These are phyloP conservation scores for Coemansia sp. DNA, from an alignment of 192 early-diverging fungal species.

Conservation along the genomic window DNA sequence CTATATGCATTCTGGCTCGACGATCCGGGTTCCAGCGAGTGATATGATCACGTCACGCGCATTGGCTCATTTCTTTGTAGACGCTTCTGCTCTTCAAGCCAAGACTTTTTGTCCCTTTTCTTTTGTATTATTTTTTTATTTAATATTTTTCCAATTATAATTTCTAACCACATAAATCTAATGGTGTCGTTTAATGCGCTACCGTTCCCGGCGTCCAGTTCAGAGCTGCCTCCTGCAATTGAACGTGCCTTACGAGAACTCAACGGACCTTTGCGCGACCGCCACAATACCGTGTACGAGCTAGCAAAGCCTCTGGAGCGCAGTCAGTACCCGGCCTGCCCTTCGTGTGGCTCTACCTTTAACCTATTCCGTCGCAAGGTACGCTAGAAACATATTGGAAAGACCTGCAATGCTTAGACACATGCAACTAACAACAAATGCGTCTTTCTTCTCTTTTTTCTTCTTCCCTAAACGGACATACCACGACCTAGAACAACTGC, in stretches of 20 bases:
- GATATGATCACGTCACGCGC: neutral
- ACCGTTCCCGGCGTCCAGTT: slow-evolving; percentile 45
- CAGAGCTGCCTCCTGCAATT: slow-evolving; percentile 24
- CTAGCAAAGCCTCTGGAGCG: slow-evolving; percentile 39
- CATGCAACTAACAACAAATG: neutral
- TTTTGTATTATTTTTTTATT: neutral
- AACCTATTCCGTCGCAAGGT: slow-evolving; percentile 52
- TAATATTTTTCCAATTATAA: neutral
- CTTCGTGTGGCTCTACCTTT: slow-evolving; percentile 46
- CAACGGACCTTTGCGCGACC: slow-evolving; percentile 39
- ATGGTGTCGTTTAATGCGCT: slow-evolving; percentile 31
- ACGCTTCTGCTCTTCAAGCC: neutral
- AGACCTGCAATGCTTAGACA: neutral
- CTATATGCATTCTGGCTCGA: neutral
- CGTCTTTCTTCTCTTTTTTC: neutral
- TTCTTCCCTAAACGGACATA: neutral
- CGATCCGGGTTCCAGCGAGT: neutral
- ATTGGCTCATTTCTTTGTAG: neutral
- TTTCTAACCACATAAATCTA: neutral
- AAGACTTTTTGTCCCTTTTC: neutral
- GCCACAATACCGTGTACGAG: slow-evolving; percentile 22
- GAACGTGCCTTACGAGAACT: slow-evolving; percentile 26
- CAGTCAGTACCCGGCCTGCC: slow-evolving; percentile 47
- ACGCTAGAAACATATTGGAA: slow-evolving; percentile 17
- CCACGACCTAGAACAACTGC: slow-evolving; percentile 34